Evolutionary conservation across 2,329 filamentous ascomycete genomes (phyloP).

Genomic region (Acrodontium crateriforme): DNA sequence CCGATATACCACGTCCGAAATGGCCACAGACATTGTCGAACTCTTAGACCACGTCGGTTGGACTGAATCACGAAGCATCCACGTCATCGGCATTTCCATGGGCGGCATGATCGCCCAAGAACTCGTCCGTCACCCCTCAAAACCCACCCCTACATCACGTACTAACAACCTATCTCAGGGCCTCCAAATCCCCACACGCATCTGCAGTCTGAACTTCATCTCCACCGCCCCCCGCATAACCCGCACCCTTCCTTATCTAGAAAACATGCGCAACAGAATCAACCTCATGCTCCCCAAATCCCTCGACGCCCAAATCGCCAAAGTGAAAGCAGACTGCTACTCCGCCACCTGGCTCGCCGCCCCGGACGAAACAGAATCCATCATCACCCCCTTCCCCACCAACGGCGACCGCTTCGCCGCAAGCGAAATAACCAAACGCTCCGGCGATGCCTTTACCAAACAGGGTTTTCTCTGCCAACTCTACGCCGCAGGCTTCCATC

Average conservation of each 20-base stretch:
- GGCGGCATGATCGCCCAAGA: conserved; percentile 91
- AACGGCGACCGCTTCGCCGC: conserved; percentile 77
- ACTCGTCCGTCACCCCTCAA: conserved; percentile 33
- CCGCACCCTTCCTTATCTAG: conserved; percentile 37
- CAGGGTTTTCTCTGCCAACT: conserved; percentile 64
- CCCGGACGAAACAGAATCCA: conserved; percentile 40
- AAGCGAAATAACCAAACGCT: conserved; percentile 60
- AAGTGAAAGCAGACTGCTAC: conserved; percentile 55
- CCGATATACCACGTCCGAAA: conserved; percentile 70
- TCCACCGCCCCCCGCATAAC: conserved; percentile 36
- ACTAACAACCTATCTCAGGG: conserved; percentile 8
- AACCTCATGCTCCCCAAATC: conserved; percentile 54
- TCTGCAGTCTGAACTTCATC: conserved; percentile 36
- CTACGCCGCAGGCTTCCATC: conserved; percentile 65
- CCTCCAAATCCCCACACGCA: conserved; percentile 31
- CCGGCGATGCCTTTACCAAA: conserved; percentile 46
- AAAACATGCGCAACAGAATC: conserved; percentile 48
- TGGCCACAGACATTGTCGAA: conserved; percentile 68
- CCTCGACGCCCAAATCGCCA: conserved; percentile 50
- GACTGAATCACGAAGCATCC: conserved; percentile 43
- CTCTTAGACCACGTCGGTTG: conserved; percentile 56
- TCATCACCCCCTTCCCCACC: conserved; percentile 45
- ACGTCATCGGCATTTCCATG: conserved; percentile 66
- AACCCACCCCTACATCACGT: neutral
- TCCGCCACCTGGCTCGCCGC: conserved; percentile 45